Evolutionary conservation across 2,329 filamentous ascomycete species (phyloP).

Genomic region (Pyricularia sp.): DNA sequence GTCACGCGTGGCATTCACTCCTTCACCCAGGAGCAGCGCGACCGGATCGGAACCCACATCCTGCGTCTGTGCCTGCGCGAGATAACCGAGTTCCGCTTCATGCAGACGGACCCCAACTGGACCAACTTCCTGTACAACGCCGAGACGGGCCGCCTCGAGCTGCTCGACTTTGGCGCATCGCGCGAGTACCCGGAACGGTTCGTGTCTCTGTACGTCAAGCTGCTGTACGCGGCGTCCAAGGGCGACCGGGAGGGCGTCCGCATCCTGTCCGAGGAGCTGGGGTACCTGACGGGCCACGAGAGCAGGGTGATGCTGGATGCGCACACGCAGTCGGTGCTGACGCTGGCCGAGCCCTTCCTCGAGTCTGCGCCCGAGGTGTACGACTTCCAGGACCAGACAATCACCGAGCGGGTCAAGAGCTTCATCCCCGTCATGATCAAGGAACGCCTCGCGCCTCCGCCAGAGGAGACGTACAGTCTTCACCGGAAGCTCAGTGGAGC

Average conservation of each 20-base stretch:
- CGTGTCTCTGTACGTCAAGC: slow-evolving; percentile 66
- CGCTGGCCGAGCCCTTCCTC: slow-evolving; percentile 85
- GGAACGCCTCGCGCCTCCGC: slow-evolving; percentile 81
- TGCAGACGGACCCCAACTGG: slow-evolving; percentile 99
- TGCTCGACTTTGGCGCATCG: slow-evolving; percentile 92
- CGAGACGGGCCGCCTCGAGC: slow-evolving; percentile 61
- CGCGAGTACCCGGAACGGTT: slow-evolving; percentile 77
- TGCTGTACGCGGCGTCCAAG: slow-evolving; percentile 71
- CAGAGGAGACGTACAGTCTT: slow-evolving; percentile 93
- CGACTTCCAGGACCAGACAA: slow-evolving; percentile 90
- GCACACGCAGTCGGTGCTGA: slow-evolving; percentile 79
- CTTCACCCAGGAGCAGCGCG: slow-evolving; percentile 73
- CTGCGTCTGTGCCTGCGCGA: slow-evolving; percentile 86
- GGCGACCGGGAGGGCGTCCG: slow-evolving; percentile 56
- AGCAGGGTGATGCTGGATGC: slow-evolving; percentile 80
- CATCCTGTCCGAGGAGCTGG: slow-evolving; percentile 63
- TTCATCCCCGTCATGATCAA: slow-evolving; percentile 90
- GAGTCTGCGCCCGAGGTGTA: slow-evolving; percentile 70
- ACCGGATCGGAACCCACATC: slow-evolving; percentile 95
- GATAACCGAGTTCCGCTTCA: slow-evolving; percentile 90
- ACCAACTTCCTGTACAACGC: slow-evolving; percentile 95
- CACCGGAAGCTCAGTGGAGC: slow-evolving; percentile 94
- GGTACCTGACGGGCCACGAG: slow-evolving; percentile 89
- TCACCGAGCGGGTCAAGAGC: slow-evolving; percentile 82
- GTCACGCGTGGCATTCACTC: slow-evolving; percentile 71